Conservation (phyloP, 2,329 filamentous ascomycete genomes). For the Exophiala mesophila region DNA sequence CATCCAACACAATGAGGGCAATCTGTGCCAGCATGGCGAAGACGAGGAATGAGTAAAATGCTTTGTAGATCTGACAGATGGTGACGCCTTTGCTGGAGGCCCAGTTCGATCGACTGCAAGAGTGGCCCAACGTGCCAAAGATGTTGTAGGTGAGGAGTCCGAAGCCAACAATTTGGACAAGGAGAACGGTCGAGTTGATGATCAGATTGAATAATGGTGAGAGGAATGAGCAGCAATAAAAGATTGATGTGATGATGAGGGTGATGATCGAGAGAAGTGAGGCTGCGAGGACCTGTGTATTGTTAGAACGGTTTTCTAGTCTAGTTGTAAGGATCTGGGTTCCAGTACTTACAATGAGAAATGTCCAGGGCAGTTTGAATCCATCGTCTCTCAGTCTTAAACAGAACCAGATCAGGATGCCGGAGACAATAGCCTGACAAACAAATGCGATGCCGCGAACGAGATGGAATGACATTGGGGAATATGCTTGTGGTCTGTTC, state of each 20-base stretch:
- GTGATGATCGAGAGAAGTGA: constrained; percentile 50
- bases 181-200: constrained; percentile 44
- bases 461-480: constrained; percentile 36
- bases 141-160: constrained; percentile 51
- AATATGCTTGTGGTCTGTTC: constrained; percentile 31
- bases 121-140: constrained; percentile 47
- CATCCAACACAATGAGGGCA: constrained; percentile 46
- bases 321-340: background rate
- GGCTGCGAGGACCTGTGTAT: constrained; percentile 46
- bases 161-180: constrained; percentile 51
- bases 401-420: constrained; percentile 54
- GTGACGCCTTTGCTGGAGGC: constrained; percentile 50
- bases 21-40: constrained; percentile 45
- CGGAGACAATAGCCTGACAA: constrained; percentile 51
- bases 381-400: constrained; percentile 47
- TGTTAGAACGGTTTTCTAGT: background rate
- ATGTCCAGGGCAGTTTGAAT: constrained; percentile 55
- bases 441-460: constrained; percentile 40
- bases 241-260: constrained; percentile 44
- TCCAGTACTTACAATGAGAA: constrained; percentile 48
- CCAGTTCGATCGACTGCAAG: constrained; percentile 50
- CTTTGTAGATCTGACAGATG: constrained; percentile 56
- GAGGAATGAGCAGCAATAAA: constrained; percentile 50
- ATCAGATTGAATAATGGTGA: constrained; percentile 48
- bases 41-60: constrained; percentile 53